phyloP scores from a whole-genome alignment of 495 filamentous ascomycete genomes.

The Aspergillus cavernicola region DNA sequence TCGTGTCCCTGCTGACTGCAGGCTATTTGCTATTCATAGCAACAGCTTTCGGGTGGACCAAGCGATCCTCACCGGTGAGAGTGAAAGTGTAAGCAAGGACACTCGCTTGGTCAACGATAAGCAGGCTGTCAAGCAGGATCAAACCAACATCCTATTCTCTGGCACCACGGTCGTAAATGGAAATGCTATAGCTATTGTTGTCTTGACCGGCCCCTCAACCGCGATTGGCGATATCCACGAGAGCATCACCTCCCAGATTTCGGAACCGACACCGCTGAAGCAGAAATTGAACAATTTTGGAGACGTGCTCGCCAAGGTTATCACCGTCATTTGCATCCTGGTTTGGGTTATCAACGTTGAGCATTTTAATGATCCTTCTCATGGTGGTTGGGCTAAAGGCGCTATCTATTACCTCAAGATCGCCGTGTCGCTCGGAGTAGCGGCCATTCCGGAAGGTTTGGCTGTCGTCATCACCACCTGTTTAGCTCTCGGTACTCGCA shows the following conservation, averaged over 20 bases:
- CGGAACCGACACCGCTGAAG: conserved; percentile 94
- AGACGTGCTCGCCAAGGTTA: conserved; percentile 94
- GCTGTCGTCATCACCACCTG: conserved; percentile 98
- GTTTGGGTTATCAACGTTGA: conserved; percentile 99
- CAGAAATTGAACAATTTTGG: conserved; percentile 99
- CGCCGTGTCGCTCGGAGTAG: conserved; percentile 95
- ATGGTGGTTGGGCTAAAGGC: conserved; percentile 94
- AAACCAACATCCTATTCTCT: conserved; percentile 97
- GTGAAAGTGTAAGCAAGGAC: conserved; percentile 94
- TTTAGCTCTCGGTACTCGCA: conserved; percentile 88
- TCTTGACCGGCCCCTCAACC: conserved; percentile 83
- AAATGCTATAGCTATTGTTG: conserved; percentile 87
- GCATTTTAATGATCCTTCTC: conserved; percentile 91
- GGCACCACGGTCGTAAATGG: conserved; percentile 96
- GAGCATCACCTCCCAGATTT: conserved; percentile 97
- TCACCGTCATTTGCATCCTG: conserved; percentile 90
- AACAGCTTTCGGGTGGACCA: conserved; percentile 97
- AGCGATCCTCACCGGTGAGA: conserved; percentile 96
- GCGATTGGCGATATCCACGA: conserved; percentile 99
- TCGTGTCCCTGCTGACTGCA: conserved; percentile 94
- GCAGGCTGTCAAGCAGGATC: conserved; percentile 94
- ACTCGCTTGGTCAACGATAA: conserved; percentile 63
- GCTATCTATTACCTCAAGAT: conserved; percentile 99
- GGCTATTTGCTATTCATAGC: conserved; percentile 85
- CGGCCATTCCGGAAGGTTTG: conserved; percentile 94